These are phyloP conservation scores for Aspergillus terreus DNA, from an alignment of 2,329 filamentous ascomycete species.

Conservation along the genomic window DNA sequence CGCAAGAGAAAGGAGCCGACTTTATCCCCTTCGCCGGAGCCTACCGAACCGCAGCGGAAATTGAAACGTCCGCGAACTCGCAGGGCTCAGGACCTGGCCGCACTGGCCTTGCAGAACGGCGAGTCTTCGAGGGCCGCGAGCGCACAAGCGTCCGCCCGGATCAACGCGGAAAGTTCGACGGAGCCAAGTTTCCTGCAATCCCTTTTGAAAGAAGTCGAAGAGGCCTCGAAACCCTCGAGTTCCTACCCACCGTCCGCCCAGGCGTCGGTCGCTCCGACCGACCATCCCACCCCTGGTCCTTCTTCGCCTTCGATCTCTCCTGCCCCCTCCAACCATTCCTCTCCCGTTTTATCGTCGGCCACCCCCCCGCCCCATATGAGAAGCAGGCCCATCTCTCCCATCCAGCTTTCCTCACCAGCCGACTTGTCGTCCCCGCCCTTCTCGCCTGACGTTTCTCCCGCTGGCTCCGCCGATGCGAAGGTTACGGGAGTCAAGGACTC, in stretches of 20 bases:
- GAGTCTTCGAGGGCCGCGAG: conserved; percentile 36
- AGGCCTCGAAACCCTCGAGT: conserved; percentile 34
- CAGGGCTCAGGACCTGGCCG: conserved; percentile 54
- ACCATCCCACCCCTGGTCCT: conserved; percentile 36
- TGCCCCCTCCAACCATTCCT: conserved; percentile 37
- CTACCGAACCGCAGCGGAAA: conserved; percentile 70
- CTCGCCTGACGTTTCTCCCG: conserved; percentile 70
- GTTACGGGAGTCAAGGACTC: not conserved
- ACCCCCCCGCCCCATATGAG: conserved; percentile 36
- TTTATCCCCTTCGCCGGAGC: conserved; percentile 72
- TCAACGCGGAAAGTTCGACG: conserved; percentile 38
- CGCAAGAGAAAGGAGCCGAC: conserved; percentile 54
- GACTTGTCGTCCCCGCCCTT: conserved; percentile 44
- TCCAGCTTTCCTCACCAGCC: conserved; percentile 30
- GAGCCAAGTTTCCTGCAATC: conserved; percentile 81
- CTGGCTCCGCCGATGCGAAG: conserved; percentile 39
- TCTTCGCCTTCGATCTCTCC: conserved; percentile 43
- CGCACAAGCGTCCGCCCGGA: conserved; percentile 28
- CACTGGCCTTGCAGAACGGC: conserved; percentile 41
- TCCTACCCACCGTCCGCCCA: conserved; percentile 30
- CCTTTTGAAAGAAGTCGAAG: conserved; percentile 81
- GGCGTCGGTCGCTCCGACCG: conserved; percentile 34
- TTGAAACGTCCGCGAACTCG: conserved; percentile 83
- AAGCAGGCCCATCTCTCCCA: conserved; percentile 32
- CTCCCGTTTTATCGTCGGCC: conserved; percentile 35